These are phyloP conservation scores for Botrytis elliptica DNA, from an alignment of 2,329 filamentous ascomycete species.

Conservation along the genomic window DNA sequence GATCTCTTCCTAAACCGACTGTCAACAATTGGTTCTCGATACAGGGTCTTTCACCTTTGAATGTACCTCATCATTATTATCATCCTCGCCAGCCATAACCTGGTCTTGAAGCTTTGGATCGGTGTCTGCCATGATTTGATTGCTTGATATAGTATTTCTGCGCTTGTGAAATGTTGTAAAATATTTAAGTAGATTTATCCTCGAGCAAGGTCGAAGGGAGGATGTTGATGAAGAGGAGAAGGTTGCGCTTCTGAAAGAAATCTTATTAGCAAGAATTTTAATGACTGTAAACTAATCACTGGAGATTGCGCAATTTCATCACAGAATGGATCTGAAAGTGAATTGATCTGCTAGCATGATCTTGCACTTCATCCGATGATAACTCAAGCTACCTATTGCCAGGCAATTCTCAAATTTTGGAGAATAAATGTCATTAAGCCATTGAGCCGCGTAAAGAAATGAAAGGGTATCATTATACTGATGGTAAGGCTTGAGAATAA, in stretches of 20 bases:
- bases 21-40: conserved; percentile 14
- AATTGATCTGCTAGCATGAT: conserved; percentile 7
- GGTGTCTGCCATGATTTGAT: conserved; percentile 33
- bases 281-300: not conserved
- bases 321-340: not conserved
- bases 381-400: not conserved
- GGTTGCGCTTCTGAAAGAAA: conserved; percentile 10
- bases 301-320: not conserved
- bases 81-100: conserved; percentile 35
- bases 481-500: not conserved
- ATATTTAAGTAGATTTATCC: not conserved
- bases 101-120: conserved; percentile 35
- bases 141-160: not conserved
- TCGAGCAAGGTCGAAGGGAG: not conserved
- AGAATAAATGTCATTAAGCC: not conserved
- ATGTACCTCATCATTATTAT: conserved; percentile 39
- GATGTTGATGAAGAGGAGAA: not conserved
- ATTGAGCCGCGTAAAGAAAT: not conserved
- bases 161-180: not conserved
- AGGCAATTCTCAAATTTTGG: not conserved
- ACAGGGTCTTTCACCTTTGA: not conserved
- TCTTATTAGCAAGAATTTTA: conserved; percentile 10
- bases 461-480: not conserved
- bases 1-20: conserved; percentile 64
- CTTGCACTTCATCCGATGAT: not conserved